These are phyloP conservation scores for Trypanosomatidae sp. DNA, from an alignment of 208 protist genomes.

Conservation along the genomic window DNA sequence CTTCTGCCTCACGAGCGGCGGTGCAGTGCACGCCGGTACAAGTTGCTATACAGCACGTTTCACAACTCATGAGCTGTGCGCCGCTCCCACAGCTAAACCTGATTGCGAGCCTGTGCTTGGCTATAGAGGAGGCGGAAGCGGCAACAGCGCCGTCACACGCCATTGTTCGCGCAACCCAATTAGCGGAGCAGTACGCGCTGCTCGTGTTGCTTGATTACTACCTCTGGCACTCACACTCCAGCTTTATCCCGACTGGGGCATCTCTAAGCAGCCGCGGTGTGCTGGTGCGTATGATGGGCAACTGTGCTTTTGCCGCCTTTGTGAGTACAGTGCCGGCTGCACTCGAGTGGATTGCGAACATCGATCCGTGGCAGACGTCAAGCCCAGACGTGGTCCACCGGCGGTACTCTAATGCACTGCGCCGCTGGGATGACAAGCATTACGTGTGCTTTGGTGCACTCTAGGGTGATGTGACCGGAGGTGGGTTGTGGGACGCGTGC, in stretches of 20 bases:
- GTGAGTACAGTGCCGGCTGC: constrained; percentile 25
- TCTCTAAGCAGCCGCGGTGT: not conserved
- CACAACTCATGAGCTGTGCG: not conserved
- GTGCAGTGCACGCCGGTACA: constrained; percentile 1
- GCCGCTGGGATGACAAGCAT: constrained; percentile 74
- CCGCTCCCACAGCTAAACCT: constrained; percentile 7
- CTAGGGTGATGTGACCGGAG: not conserved
- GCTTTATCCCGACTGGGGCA: not conserved
- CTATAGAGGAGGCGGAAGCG: constrained; percentile 13
- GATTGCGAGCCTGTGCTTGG: not conserved
- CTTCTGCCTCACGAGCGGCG: not conserved
- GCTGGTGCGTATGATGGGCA: constrained; percentile 4
- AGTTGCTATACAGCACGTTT: not conserved
- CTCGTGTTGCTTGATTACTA: constrained; percentile 67
- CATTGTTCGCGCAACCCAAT: constrained; percentile 26
- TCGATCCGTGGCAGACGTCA: constrained; percentile 67
- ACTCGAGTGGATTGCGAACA: constrained; percentile 44
- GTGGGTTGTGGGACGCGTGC: not conserved
- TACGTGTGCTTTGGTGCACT: constrained; percentile 74
- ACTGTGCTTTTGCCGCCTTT: constrained; percentile 44
- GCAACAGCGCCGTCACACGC: not conserved
- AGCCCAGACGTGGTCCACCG: constrained; percentile 66
- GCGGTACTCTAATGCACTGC: constrained; percentile 78
- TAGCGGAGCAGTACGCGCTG: constrained; percentile 60
- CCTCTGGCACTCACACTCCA: constrained; percentile 22